Evolutionary conservation across 805 yeast species (phyloP).

Genomic region (Candida schatavii): DNA sequence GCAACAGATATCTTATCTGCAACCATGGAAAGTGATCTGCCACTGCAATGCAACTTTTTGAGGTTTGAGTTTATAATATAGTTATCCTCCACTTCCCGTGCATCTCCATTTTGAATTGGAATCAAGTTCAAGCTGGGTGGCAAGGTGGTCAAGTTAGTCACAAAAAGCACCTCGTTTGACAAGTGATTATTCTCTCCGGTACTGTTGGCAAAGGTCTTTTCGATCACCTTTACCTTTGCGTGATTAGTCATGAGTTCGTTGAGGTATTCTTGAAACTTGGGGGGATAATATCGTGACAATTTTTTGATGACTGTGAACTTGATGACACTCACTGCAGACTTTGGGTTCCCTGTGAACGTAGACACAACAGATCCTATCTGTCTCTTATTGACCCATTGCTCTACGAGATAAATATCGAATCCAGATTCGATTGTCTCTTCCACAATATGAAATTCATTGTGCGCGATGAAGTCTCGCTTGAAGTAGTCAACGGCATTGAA

Average conservation of each 20-base stretch:
- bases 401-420: slow-evolving; percentile 86
- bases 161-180: slow-evolving; percentile 48
- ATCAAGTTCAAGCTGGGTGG: slow-evolving; percentile 73
- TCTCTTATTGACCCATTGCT: slow-evolving; percentile 88
- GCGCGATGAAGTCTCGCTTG: slow-evolving; percentile 32
- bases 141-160: slow-evolving; percentile 78
- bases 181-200: neutral
- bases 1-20: slow-evolving; percentile 70
- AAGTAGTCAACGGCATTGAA: slow-evolving; percentile 50
- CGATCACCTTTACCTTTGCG: slow-evolving; percentile 61
- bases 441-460: slow-evolving; percentile 36
- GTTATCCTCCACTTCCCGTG: slow-evolving; percentile 46
- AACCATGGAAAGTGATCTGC: slow-evolving; percentile 74
- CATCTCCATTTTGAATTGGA: slow-evolving; percentile 62
- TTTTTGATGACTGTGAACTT: slow-evolving; percentile 54
- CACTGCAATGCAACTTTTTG: slow-evolving; percentile 76
- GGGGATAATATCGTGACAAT: slow-evolving; percentile 47
- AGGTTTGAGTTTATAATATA: slow-evolving; percentile 77
- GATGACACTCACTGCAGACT: slow-evolving; percentile 58
- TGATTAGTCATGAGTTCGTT: slow-evolving; percentile 64
- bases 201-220: slow-evolving; percentile 8
- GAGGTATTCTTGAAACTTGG: slow-evolving; percentile 55
- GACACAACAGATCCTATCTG: slow-evolving; percentile 65
- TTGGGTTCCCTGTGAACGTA: slow-evolving; percentile 79
- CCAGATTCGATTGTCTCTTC: slow-evolving; percentile 59